A percentile compares a stretch with the other conserved stretches of the same genome.
Conservation (phyloP, 179 eudicot species). For the Beta macrorhiza region DNA sequence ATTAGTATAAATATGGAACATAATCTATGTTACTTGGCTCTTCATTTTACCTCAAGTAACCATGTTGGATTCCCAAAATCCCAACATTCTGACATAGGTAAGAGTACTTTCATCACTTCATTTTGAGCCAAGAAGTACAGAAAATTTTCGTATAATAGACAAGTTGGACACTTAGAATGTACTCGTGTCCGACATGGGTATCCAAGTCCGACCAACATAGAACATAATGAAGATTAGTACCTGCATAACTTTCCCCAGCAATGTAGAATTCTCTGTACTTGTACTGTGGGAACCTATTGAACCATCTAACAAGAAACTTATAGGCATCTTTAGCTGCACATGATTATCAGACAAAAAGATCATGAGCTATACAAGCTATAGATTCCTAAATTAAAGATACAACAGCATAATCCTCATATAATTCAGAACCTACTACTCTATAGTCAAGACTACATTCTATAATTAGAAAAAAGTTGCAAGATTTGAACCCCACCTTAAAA, state of each 20-base stretch:
- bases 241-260: slow-evolving; percentile 99
- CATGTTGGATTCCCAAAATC: too few relatives aligned
- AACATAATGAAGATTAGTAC: slow-evolving; percentile 30
- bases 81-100: too few relatives aligned
- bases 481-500: neutral
- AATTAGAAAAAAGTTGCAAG: slow-evolving; percentile 4
- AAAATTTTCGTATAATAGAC: too few relatives aligned
- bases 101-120: too few relatives aligned
- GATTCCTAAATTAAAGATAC: neutral
- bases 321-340: slow-evolving; percentile 82
- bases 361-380: neutral
- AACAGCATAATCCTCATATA: slow-evolving; percentile 17
- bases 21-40: too few relatives aligned
- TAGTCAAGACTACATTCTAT: neutral
- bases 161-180: too few relatives aligned
- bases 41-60: too few relatives aligned
- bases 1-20: slow-evolving; percentile 1
- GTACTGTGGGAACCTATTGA: slow-evolving; percentile 91
- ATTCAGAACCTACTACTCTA: slow-evolving; percentile 11
- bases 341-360: neutral
- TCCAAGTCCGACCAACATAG: too few relatives aligned
- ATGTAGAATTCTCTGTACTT: slow-evolving; percentile 82
- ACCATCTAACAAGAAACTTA: slow-evolving; percentile 74
- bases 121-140: too few relatives aligned
- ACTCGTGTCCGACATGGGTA: too few relatives aligned